Conservation (phyloP, 306 rosid species). For the Hippophae rhamnoides region DNA sequence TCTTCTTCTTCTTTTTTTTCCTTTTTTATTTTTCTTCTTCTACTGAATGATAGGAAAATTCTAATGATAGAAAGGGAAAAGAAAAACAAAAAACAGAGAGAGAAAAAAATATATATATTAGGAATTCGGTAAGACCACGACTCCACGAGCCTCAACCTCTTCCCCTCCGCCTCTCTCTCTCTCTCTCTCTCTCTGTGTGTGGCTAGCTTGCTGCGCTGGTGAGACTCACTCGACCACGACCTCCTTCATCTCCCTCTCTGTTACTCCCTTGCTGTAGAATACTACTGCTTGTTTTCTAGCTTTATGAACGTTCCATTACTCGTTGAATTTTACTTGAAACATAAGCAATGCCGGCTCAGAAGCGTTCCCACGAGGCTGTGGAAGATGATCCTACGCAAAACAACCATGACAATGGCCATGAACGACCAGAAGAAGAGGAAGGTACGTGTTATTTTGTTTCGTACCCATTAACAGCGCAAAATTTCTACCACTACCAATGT, state of each 20-base stretch:
- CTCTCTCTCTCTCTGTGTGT: constrained; percentile 6
- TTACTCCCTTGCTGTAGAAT: not conserved
- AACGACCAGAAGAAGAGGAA: constrained; percentile 27
- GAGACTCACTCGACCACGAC: constrained; percentile 19
- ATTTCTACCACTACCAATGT: not conserved
- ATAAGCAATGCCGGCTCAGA: constrained; percentile 66
- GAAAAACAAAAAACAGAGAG: too few relatives aligned
- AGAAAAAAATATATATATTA: not conserved
- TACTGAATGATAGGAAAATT: too few relatives aligned
- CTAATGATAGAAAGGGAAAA: too few relatives aligned
- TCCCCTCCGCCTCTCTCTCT: constrained; percentile 25
- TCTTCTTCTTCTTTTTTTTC: too few relatives aligned
- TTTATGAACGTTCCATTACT: not conserved
- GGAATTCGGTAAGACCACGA: constrained; percentile 17
- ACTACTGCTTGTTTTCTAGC: not conserved
- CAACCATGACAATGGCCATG: constrained; percentile 18
- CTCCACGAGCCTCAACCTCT: constrained; percentile 21
- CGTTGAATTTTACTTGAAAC: constrained; percentile 17
- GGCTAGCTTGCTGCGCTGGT: constrained; percentile 9
- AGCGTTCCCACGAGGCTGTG: constrained; percentile 30
- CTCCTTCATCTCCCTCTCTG: constrained; percentile 7
- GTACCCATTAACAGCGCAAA: constrained; percentile 10
- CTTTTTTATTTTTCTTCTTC: too few relatives aligned
- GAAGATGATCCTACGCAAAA: constrained; percentile 29
- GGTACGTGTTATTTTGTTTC: constrained; percentile 35